Evolutionary conservation across 1,284 basidiomycete genomes (phyloP).

Genomic region (Ganoderma lucidum): DNA sequence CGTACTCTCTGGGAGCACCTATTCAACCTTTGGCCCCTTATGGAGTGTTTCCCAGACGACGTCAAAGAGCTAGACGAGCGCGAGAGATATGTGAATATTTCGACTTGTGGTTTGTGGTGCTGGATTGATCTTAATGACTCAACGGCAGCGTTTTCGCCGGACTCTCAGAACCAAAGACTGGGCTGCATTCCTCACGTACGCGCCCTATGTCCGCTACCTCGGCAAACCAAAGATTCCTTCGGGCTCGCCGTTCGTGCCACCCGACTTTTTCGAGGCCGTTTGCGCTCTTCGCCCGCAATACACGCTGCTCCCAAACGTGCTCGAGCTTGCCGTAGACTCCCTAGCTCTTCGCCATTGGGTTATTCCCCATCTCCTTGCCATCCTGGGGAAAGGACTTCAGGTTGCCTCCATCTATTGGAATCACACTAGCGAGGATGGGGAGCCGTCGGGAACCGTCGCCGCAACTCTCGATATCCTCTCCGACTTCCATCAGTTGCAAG

Average conservation of each 20-base stretch:
- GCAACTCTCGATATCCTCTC: background rate
- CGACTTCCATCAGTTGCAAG: background rate
- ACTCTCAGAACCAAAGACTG: conserved; percentile 4
- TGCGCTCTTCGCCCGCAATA: background rate
- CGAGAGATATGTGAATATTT: background rate
- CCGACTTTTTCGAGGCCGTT: background rate
- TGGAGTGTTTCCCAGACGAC: background rate
- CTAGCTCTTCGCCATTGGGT: background rate
- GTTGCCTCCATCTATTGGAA: background rate
- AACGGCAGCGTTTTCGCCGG: background rate
- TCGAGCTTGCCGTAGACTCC: background rate
- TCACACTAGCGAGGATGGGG: background rate
- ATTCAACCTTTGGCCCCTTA: background rate
- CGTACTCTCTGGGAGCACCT: background rate
- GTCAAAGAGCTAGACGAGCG: background rate
- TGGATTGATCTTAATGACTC: background rate
- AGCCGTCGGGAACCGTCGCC: background rate
- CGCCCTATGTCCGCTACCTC: background rate
- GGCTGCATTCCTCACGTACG: background rate
- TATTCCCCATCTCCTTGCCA: background rate
- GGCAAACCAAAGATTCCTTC: background rate
- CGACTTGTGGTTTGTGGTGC: background rate
- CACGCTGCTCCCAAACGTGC: background rate
- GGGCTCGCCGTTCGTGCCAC: background rate
- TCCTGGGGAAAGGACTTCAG: background rate